phyloP scores from a whole-genome alignment of 345 rosid genomes.

The Crucihimalaya himalaica region DNA sequence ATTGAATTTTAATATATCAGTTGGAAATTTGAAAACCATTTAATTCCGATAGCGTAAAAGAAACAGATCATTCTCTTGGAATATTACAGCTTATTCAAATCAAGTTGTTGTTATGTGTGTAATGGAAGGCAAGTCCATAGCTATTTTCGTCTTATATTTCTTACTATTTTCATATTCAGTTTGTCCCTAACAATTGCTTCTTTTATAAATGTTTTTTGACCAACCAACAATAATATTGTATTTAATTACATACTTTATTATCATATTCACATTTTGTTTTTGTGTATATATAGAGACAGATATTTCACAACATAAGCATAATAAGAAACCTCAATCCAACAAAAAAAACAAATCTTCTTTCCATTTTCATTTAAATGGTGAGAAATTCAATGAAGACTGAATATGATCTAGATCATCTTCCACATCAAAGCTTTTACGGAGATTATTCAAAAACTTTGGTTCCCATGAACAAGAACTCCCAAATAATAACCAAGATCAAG shows the following conservation, averaged over 20 bases:
- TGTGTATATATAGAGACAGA: conserved; percentile 26
- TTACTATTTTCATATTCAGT: conserved; percentile 17
- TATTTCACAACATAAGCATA: conserved; percentile 29
- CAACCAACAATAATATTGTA: conserved; percentile 25
- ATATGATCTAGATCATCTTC: conserved; percentile 28
- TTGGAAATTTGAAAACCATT: conserved; percentile 7
- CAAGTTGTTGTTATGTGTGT: conserved; percentile 18
- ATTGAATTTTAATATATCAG: background rate
- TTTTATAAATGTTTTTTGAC: conserved; percentile 21
- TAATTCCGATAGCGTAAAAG: conserved; percentile 30
- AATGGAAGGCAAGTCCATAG: conserved; percentile 30
- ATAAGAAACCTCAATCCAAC: conserved; percentile 16
- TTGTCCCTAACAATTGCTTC: background rate
- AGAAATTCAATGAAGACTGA: conserved; percentile 32
- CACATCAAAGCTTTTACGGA: conserved; percentile 27
- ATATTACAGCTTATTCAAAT: conserved; percentile 17
- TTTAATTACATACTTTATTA: conserved; percentile 15
- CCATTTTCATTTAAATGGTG: conserved; percentile 9
- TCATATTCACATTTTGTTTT: background rate
- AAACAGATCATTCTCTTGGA: conserved; percentile 18
- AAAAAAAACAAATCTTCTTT: background rate
- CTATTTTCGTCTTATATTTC: conserved; percentile 13
- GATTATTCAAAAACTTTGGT: conserved; percentile 30
- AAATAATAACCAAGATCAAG: conserved; percentile 57
- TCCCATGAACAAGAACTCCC: conserved; percentile 56